A percentile compares a stretch with the other conserved stretches of the same genome.
Conservation (phyloP, 208 protist species). For the Balamuthia mandrillaris region DNA sequence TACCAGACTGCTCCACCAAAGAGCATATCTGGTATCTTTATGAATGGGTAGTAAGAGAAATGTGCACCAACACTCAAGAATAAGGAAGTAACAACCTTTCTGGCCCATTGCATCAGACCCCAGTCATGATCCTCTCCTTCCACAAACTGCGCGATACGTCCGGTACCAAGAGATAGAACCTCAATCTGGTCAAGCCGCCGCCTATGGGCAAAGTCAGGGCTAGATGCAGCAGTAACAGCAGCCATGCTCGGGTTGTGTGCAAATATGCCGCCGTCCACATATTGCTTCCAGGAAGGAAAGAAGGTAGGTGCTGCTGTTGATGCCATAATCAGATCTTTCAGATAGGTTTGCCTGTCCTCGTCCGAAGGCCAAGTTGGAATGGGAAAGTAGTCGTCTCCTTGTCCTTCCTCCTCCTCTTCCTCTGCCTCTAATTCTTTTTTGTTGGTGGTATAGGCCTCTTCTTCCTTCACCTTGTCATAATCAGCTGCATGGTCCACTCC, state of each 20-base stretch:
- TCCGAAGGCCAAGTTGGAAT: neutral
- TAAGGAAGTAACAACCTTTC: neutral
- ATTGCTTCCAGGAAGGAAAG: neutral
- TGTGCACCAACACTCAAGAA: neutral
- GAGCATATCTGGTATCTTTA: neutral
- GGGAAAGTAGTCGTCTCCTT: neutral
- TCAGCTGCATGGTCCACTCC: neutral
- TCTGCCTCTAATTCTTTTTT: neutral
- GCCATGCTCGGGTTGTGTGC: neutral
- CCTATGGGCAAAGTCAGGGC: neutral
- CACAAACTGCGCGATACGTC: neutral
- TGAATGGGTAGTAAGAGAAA: neutral
- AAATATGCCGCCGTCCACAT: neutral
- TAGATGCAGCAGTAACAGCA: neutral
- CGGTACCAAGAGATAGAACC: neutral
- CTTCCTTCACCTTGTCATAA: neutral
- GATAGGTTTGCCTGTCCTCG: neutral
- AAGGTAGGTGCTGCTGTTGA: neutral
- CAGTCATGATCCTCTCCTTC: neutral
- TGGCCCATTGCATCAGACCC: neutral
- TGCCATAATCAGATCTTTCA: neutral
- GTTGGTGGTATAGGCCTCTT: neutral
- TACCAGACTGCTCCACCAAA: neutral
- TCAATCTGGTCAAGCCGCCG: neutral
- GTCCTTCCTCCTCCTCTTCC: neutral